These are phyloP conservation scores for Tarenaya hassleriana DNA, from an alignment of 345 rosid species.

Conservation along the genomic window DNA sequence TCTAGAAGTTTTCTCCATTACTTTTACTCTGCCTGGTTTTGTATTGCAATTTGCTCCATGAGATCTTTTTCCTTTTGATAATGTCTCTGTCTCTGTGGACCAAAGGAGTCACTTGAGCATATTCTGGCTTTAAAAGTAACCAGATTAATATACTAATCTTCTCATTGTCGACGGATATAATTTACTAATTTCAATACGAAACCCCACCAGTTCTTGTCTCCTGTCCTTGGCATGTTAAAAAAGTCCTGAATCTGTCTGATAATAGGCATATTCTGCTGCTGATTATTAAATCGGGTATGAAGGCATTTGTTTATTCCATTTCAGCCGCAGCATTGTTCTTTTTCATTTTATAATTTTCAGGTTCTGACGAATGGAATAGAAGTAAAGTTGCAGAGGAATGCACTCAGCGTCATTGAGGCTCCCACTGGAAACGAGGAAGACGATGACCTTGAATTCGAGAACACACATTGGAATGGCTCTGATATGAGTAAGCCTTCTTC, in stretches of 20 bases:
- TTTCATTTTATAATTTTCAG: constrained; percentile 26
- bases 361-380: constrained; percentile 96
- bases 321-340: constrained; percentile 11
- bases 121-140: constrained; percentile 21
- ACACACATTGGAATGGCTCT: constrained; percentile 48
- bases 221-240: constrained; percentile 3
- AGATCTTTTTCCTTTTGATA: constrained; percentile 19
- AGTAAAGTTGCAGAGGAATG: constrained; percentile 97
- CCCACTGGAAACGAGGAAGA: constrained; percentile 97
- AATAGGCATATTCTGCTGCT: constrained; percentile 13
- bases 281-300: constrained; percentile 17
- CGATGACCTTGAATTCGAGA: constrained; percentile 66
- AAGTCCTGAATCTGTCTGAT: background rate
- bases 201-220: constrained; percentile 26
- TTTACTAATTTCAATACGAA: constrained; percentile 3
- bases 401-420: constrained; percentile 90
- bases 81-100: constrained; percentile 27
- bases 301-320: constrained; percentile 17
- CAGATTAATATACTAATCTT: constrained; percentile 11
- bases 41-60: constrained; percentile 12
- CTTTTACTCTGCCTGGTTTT: constrained; percentile 20
- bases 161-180: constrained; percentile 5
- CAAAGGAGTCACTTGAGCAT: constrained; percentile 24
- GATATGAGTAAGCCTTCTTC: constrained; percentile 64
- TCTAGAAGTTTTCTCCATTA: background rate